Evolutionary conservation across 495 filamentous ascomycete genomes (phyloP).

Genomic region (Clavariopsis aquatica): DNA sequence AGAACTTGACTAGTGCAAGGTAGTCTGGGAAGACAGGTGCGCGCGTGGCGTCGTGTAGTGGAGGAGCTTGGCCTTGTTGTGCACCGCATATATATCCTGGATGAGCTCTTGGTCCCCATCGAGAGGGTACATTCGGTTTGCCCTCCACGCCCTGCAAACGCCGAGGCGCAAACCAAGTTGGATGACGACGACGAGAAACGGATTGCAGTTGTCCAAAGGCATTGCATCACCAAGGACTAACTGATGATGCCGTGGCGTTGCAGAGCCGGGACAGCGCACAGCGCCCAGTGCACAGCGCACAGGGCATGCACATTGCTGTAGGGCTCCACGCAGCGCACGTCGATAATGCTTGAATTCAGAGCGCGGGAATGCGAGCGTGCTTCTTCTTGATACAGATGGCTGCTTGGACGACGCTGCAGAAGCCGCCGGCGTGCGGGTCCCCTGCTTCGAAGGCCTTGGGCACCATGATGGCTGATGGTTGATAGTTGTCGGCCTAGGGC

Average conservation of each 20-base stretch:
- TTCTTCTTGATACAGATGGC: slow-evolving; percentile 49
- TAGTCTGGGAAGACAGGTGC: slow-evolving; percentile 50
- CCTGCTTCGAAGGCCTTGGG: slow-evolving; percentile 44
- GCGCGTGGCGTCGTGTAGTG: slow-evolving; percentile 50
- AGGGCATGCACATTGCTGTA: slow-evolving; percentile 49
- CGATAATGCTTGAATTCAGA: too few species aligned
- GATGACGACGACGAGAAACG: background rate
- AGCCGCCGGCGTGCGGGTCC: slow-evolving; percentile 46
- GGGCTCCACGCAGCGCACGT: slow-evolving; percentile 43
- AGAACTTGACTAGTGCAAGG: slow-evolving; percentile 44
- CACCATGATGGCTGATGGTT: slow-evolving; percentile 38
- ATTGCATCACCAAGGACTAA: slow-evolving; percentile 44
- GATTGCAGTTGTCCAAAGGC: background rate
- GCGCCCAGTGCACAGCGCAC: slow-evolving; percentile 47
- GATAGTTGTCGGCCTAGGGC: too few species aligned
- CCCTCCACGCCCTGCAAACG: background rate
- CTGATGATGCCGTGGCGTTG: slow-evolving; percentile 46
- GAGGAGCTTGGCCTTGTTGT: slow-evolving; percentile 45
- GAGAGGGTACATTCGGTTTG: slow-evolving; percentile 44
- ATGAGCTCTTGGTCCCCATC: slow-evolving; percentile 46
- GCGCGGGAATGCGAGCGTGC: too few species aligned
- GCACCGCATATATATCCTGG: slow-evolving; percentile 47
- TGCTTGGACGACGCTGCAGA: slow-evolving; percentile 48
- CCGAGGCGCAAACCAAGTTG: background rate
- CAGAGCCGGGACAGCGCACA: slow-evolving; percentile 46